A percentile compares a stretch with the other conserved stretches of the same genome.
phyloP scores from a whole-genome alignment of 805 yeast species.

The Zygotorulaspora sp. region DNA sequence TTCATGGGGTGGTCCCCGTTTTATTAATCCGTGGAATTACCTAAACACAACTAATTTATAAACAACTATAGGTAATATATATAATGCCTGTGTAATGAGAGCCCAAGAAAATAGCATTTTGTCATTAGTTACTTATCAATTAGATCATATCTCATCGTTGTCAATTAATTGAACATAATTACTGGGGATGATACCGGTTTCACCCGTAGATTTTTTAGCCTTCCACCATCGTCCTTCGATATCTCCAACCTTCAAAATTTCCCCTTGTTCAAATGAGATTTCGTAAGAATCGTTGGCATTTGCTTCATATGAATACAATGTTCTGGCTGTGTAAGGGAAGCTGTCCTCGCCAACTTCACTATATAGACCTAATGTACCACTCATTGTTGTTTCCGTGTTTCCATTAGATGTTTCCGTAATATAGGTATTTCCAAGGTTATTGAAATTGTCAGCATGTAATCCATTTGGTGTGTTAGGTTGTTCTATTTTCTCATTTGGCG shows the following conservation, averaged over 20 bases:
- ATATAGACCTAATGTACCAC: constrained; percentile 35
- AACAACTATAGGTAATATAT: neutral
- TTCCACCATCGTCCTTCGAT: constrained; percentile 99
- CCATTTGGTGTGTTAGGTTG: constrained; percentile 12
- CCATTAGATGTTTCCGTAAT: constrained; percentile 29
- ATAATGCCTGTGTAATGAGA: neutral
- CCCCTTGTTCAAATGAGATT: constrained; percentile 85
- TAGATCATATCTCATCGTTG: constrained; percentile 15
- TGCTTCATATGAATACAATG: constrained; percentile 81
- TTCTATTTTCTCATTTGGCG: constrained; percentile 12
- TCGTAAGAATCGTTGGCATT: constrained; percentile 92
- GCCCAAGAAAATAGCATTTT: too few relatives aligned
- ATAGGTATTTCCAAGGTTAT: constrained; percentile 22
- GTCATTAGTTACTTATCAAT: too few relatives aligned
- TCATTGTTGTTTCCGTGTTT: constrained; percentile 35
- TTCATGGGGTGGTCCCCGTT: constrained; percentile 87
- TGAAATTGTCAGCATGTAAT: constrained; percentile 9
- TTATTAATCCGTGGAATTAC: too few relatives aligned
- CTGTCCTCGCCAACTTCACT: constrained; percentile 36
- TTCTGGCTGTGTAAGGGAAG: constrained; percentile 82
- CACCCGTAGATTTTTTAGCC: constrained; percentile 83
- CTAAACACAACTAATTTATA: constrained; percentile 1
- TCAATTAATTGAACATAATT: constrained; percentile 79
- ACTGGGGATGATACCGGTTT: constrained; percentile 93
- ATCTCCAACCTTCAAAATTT: constrained; percentile 85